These are phyloP conservation scores for Dendrobium officinale DNA, from an alignment of 106 monocot species.

Conservation along the genomic window DNA sequence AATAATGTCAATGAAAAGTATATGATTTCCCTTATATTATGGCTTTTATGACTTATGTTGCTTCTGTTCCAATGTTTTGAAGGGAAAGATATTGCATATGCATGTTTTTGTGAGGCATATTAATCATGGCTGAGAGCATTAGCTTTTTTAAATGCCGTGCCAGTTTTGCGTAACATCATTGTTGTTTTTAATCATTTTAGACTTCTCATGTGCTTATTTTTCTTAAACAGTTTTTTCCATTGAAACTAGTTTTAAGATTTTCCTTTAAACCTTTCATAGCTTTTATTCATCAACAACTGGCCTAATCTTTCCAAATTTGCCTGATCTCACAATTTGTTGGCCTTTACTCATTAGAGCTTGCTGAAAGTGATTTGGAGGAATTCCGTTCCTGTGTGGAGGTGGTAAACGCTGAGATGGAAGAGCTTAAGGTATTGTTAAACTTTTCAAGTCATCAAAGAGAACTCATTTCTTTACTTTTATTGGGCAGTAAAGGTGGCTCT, in stretches of 20 bases:
- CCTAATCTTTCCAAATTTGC: not conserved
- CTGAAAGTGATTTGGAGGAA: conserved; percentile 46
- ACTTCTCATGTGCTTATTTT: not conserved
- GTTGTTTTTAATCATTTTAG: not conserved
- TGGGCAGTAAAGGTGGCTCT: not conserved
- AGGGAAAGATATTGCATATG: not conserved
- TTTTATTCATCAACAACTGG: not conserved
- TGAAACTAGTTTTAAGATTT: not conserved
- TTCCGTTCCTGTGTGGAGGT: conserved; percentile 30
- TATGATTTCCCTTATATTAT: not conserved
- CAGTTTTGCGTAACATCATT: not conserved
- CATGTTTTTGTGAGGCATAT: not conserved
- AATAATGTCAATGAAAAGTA: not conserved
- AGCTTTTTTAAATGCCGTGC: not conserved
- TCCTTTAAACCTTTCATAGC: not conserved
- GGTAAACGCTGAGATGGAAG: conserved; percentile 14
- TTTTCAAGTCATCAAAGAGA: not conserved
- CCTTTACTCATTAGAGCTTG: conserved; percentile 27
- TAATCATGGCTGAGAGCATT: conserved; percentile 3
- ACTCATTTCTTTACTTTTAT: not conserved
- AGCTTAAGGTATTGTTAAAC: conserved; percentile 28
- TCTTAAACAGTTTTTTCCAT: not conserved
- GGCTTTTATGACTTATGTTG: not conserved
- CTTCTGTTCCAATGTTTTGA: not conserved
- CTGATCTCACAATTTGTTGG: not conserved